These are phyloP conservation scores for Suhomyces chickasaworum DNA, from an alignment of 1,139 yeast genomes.

Conservation along the genomic window DNA sequence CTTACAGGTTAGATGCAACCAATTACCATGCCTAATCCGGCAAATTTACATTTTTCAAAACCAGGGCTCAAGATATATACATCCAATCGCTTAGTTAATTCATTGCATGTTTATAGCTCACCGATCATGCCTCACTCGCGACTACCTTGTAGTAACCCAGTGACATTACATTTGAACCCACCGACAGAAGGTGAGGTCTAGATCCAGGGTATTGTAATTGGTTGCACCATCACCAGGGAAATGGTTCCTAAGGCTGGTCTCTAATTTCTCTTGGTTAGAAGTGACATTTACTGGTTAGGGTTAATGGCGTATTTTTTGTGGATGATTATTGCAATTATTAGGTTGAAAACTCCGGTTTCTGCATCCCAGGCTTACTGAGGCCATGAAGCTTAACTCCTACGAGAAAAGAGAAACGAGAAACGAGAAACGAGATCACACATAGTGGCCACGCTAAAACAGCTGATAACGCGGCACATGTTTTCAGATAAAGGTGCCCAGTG, in stretches of 20 bases:
- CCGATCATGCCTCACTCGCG: neutral
- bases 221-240: neutral
- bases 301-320: neutral
- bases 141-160: neutral
- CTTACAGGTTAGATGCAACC: neutral
- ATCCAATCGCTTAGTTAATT: neutral
- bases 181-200: neutral
- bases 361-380: neutral
- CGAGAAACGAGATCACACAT: too few species aligned
- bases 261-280: neutral
- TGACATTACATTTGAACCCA: too few species aligned
- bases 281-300: neutral
- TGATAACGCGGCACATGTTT: too few species aligned
- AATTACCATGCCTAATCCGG: neutral
- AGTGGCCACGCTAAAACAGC: too few species aligned
- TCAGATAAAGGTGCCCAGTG: too few species aligned
- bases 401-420: too few species aligned
- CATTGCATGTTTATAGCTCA: neutral
- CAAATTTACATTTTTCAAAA: neutral
- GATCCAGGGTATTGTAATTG: neutral
- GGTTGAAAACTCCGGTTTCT: neutral
- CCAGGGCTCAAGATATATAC: neutral
- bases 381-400: neutral
- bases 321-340: neutral
- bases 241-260: neutral